phyloP scores from a whole-genome alignment of 163 green algal species.

The Scenedesmus sp. region DNA sequence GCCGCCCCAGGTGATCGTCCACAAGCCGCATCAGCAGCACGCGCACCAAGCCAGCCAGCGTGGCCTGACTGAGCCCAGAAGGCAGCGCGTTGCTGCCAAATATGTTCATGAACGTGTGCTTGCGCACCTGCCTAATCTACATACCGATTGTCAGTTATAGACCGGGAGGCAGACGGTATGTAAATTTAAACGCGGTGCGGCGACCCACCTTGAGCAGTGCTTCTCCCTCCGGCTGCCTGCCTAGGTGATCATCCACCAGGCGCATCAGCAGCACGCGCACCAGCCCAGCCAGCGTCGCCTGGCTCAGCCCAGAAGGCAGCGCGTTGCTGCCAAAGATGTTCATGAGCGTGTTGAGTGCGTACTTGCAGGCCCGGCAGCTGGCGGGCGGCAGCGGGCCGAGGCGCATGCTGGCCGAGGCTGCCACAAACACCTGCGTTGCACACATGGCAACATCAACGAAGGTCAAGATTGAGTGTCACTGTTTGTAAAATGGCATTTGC shows the following conservation, averaged over 20 bases:
- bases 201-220: conserved; percentile 80
- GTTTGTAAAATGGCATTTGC: background rate
- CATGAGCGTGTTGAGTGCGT: conserved; percentile 83
- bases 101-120: conserved; percentile 89
- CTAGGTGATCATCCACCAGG: conserved; percentile 79
- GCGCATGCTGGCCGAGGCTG: conserved; percentile 53
- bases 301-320: conserved; percentile 27
- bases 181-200: no score
- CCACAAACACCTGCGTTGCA: conserved; percentile 57
- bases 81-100: conserved; percentile 52
- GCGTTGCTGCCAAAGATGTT: conserved; percentile 67
- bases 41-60: conserved; percentile 41
- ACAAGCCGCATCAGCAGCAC: conserved; percentile 84
- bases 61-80: background rate
- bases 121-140: no score
- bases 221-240: conserved; percentile 78
- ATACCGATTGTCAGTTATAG: no score
- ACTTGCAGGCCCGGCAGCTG: no score
- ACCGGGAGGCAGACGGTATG: no score
- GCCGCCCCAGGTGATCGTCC: conserved; percentile 70
- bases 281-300: conserved; percentile 18
- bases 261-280: conserved; percentile 75
- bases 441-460: no score
- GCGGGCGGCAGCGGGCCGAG: conserved; percentile 8
- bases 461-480: background rate